A percentile compares a stretch with the other conserved stretches of the same genome.
phyloP scores from a whole-genome alignment of 495 filamentous ascomycete species.

The Podospora anserina region DNA sequence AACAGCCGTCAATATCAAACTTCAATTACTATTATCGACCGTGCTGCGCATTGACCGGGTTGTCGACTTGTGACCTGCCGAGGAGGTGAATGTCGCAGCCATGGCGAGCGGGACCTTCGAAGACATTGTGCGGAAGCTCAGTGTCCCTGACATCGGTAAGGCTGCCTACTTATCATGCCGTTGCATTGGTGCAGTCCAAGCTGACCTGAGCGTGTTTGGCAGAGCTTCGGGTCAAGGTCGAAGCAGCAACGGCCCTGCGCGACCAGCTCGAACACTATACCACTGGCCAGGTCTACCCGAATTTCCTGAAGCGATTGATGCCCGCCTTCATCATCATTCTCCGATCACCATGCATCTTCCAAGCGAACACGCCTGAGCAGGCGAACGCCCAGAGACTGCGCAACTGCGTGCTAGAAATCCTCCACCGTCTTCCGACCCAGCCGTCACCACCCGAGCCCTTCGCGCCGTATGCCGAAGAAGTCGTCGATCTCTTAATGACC shows the following conservation, averaged over 20 bases:
- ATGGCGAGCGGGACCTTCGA: constrained; percentile 54
- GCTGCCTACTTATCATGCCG: background rate
- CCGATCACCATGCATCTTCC: constrained; percentile 84
- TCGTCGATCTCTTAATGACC: constrained; percentile 84
- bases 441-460: constrained; percentile 67
- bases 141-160: constrained; percentile 51
- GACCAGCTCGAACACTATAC: constrained; percentile 75
- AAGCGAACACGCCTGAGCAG: constrained; percentile 81
- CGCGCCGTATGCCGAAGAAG: constrained; percentile 78
- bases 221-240: constrained; percentile 75
- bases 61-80: constrained; percentile 14
- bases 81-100: constrained; percentile 37
- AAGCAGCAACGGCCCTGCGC: constrained; percentile 73
- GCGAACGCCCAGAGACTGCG: constrained; percentile 72
- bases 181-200: background rate
- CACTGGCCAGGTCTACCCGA: constrained; percentile 57
- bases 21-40: background rate
- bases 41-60: constrained; percentile 10
- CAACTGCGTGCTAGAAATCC: constrained; percentile 86
- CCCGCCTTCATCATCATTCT: constrained; percentile 86
- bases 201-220: background rate
- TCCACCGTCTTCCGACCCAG: constrained; percentile 80
- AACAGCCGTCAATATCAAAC: background rate
- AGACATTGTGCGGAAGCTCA: constrained; percentile 52
- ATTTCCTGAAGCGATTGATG: constrained; percentile 80